A percentile compares a stretch with the other conserved stretches of the same genome.
Conservation (phyloP, 495 filamentous ascomycete species). For the Xylaria venustula region DNA sequence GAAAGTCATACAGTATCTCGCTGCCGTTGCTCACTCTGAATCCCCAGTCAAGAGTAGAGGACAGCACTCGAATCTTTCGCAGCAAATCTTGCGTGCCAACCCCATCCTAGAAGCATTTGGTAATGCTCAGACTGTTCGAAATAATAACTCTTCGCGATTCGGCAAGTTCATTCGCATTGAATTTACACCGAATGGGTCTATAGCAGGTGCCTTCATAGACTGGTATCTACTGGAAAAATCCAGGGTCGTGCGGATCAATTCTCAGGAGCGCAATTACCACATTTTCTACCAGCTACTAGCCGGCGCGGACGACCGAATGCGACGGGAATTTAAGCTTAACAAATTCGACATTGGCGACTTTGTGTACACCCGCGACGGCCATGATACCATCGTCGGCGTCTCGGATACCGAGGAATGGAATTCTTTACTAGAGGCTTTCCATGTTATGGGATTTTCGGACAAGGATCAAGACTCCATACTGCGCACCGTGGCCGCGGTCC, state of each 20-base stretch:
- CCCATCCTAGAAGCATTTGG: conserved; percentile 98
- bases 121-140: conserved; percentile 95
- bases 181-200: conserved; percentile 85
- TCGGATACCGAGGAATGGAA: conserved; percentile 92
- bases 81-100: conserved; percentile 94
- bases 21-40: conserved; percentile 86
- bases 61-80: conserved; percentile 84
- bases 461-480: conserved; percentile 82
- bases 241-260: conserved; percentile 82
- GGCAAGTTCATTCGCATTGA: conserved; percentile 99
- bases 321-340: conserved; percentile 71
- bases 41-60: conserved; percentile 61
- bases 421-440: conserved; percentile 84
- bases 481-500: conserved; percentile 82
- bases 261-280: conserved; percentile 92
- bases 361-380: conserved; percentile 85
- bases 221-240: conserved; percentile 99
- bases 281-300: conserved; percentile 94
- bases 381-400: conserved; percentile 85
- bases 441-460: conserved; percentile 90
- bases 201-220: conserved; percentile 94
- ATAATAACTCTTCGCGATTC: conserved; percentile 98
- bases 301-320: conserved; percentile 72
- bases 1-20: conserved; percentile 98
- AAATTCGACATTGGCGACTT: conserved; percentile 79